Evolutionary conservation across 257 asterid genomes (phyloP).

Genomic region (Nicotiana knightiana): DNA sequence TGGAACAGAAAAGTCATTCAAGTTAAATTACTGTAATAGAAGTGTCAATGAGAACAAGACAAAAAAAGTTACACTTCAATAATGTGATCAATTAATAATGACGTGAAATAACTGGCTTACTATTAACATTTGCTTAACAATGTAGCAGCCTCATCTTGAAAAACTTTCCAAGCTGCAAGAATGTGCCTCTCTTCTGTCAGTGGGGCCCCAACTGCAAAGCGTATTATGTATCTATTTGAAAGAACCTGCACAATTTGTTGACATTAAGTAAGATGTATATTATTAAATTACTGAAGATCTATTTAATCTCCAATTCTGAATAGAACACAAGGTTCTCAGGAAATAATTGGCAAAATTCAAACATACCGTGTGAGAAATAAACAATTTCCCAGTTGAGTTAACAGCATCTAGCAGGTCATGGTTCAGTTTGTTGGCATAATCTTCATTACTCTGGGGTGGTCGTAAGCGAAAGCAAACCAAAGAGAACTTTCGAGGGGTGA

Average conservation of each 20-base stretch:
- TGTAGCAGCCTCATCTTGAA: slow-evolving; percentile 62
- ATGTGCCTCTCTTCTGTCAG: slow-evolving; percentile 79
- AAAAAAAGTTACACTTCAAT: background rate
- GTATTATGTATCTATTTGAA: slow-evolving; percentile 45
- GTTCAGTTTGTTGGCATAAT: slow-evolving; percentile 49
- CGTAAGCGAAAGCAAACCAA: slow-evolving; percentile 74
- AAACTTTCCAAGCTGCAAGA: slow-evolving; percentile 58
- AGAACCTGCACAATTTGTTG: slow-evolving; percentile 39
- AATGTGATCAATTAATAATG: background rate
- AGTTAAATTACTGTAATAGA: background rate
- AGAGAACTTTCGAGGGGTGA: slow-evolving; percentile 66
- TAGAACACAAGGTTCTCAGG: background rate
- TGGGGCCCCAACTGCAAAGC: slow-evolving; percentile 81
- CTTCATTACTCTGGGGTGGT: slow-evolving; percentile 37
- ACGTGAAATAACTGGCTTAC: slow-evolving; percentile 2
- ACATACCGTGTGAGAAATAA: slow-evolving; percentile 87
- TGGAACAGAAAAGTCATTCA: background rate
- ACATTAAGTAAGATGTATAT: background rate
- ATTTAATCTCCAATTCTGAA: background rate
- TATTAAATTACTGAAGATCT: background rate
- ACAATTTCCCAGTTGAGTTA: slow-evolving; percentile 74
- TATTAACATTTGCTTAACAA: slow-evolving; percentile 21
- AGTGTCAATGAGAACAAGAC: background rate
- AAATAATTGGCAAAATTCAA: background rate
- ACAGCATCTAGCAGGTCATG: slow-evolving; percentile 62